Percentiles rank a stretch among this genome's conserved stretches.
phyloP scores from a whole-genome alignment of 495 filamentous ascomycete species.

The Pseudoneurospora amorphoporcata region DNA sequence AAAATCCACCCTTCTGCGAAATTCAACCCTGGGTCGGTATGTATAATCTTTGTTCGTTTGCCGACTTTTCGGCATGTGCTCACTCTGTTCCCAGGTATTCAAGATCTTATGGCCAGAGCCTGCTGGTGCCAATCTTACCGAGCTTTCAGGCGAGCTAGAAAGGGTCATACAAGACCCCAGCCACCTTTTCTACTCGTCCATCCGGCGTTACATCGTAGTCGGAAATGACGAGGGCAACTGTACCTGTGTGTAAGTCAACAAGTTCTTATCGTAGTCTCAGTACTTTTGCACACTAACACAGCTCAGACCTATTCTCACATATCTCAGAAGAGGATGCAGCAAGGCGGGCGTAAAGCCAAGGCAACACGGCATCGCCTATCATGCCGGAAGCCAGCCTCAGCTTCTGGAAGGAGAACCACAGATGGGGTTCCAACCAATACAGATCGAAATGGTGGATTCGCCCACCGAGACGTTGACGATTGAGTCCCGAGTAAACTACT shows the following conservation, averaged over 20 bases:
- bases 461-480: conserved; percentile 28
- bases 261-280: neutral
- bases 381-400: conserved; percentile 16
- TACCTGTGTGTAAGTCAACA: conserved; percentile 36
- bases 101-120: conserved; percentile 40
- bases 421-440: conserved; percentile 32
- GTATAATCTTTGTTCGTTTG: neutral
- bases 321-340: conserved; percentile 31
- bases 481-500: conserved; percentile 38
- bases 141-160: neutral
- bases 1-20: conserved; percentile 28
- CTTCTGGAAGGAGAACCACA: conserved; percentile 26
- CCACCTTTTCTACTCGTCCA: conserved; percentile 27
- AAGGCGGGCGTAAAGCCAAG: conserved; percentile 35
- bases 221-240: conserved; percentile 37
- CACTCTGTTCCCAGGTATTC: conserved; percentile 26
- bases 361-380: conserved; percentile 37
- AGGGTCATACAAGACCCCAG: neutral
- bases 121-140: conserved; percentile 20
- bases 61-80: neutral
- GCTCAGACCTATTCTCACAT: conserved; percentile 37
- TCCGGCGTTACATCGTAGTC: conserved; percentile 38
- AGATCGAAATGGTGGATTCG: conserved; percentile 22
- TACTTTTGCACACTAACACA: conserved; percentile 2
- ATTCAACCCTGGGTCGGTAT: conserved; percentile 33